Base-by-base conservation (phyloP, 768 basidiomycete genomes). In the Rhodocollybia butyracea region DNA sequence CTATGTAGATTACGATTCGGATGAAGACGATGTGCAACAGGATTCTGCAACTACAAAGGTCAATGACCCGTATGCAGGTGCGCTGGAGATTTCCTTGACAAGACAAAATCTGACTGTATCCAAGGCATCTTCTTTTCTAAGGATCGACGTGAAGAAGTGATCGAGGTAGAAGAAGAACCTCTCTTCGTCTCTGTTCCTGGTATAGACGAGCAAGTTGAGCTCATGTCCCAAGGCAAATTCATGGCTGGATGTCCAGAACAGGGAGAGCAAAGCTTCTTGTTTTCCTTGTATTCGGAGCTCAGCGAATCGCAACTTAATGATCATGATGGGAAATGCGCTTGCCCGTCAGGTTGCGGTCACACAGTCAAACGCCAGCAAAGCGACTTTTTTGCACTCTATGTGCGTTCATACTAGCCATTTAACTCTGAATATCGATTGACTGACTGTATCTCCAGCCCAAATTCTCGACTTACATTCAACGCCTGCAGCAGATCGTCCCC, bases 211-310 rank as follows among this genome's bases (percentile, higher is more conserved):
- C 69, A 70, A 17, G 76, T 84, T 30, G 82, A 82, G 60, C 72
- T 94, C 38, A 84, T 96, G 81, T 86, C 86, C 21, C 89, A 91
- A 69, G 91, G 91, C 26, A 86, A 94, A 65, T 97, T 93, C 93
- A 97, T 97, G 94, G 91, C 90, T 67, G 94, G 94, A 19, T 97
- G 94, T 70, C 94, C 94, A 0, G 94, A 96, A 68, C 91, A 90
- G 50, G 85, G 87, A 63, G 94, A 97, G 68, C 94, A 97, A 65
- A 84, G 83, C 56, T 89, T 89, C 71, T 75, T 97, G 50, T 97
- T 97, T 71, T 81, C 85, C 59, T 79, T 94, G 29, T 95, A 94
- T 68, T 81, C 85, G 45, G 80, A 88, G 60, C 76, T 95, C 50
- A 80, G 77, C 61, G 79, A 80, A 21, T 45, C 43, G 30, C 43